Evolutionary conservation across 805 yeast species (phyloP), one percentile per base, ranked within the genome.

Genomic region (Pichia occidentalis): DNA sequence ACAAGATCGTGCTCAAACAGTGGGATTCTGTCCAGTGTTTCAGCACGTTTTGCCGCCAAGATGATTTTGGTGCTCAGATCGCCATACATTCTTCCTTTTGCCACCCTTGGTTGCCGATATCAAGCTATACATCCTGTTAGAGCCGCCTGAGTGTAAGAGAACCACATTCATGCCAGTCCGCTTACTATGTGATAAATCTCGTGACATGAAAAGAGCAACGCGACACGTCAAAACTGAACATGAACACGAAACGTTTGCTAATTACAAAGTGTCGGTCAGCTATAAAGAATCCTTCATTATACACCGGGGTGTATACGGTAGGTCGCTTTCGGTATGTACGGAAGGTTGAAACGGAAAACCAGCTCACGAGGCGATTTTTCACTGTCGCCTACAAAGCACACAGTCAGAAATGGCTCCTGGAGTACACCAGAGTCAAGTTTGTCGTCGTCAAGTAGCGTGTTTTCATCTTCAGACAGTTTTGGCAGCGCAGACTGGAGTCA

Each of bases 51-150:
- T 12, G 97, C 92, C 42, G 92, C 97, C 24, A 77, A 66, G 2
- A 85, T 70, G n/a, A 90, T 72, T 57, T 90, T 90, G 44, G 76
- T 74, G 2, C 90, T 96, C 5, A 74, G 51, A 50, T 88, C 97
- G 21, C 97, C 97, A 51, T 85, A 85, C 98, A 90, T 90, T 23
- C n/a, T n/a, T n/a, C n/a, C n/a, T n/a, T n/a, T n/a, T n/a, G n/a
- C n/a, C n/a, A n/a, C n/a, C n/a, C n/a, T n/a, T n/a, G n/a, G 14
- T 24, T 24, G 27, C 14, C 27, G 14, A 8, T 24, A 24, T 24
- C 14, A 24, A 24, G 27, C 12, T 24, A n/a, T 8, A 24, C 24
- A 34, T 13, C 32, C n/a, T n/a, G n/a, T n/a, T n/a, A n/a, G n/a
- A n/a, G n/a, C n/a, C n/a, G n/a, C n/a, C n/a, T n/a, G n/a, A n/a